phyloP scores from a whole-genome alignment of 306 rosid species.

The Luffa acutangula region DNA sequence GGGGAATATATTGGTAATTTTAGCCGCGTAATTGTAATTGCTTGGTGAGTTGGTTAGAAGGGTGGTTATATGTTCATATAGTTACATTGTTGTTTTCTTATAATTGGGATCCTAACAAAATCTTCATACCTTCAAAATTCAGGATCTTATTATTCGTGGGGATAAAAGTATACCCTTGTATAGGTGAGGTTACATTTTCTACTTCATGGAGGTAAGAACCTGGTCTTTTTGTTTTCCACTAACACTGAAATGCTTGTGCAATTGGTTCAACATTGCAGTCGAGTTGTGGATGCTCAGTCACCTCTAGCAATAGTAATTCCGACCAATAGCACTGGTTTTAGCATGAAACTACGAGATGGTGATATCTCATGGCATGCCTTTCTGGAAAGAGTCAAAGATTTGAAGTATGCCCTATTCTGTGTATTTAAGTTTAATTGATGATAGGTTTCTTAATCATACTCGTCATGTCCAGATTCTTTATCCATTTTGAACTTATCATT shows the following conservation, averaged over 20 bases:
- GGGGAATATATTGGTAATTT: neutral
- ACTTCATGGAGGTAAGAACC: neutral
- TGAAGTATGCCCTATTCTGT: conserved; percentile 38
- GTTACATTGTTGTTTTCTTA: neutral
- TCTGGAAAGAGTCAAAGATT: conserved; percentile 40
- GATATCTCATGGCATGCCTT: conserved; percentile 77
- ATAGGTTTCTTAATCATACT: neutral
- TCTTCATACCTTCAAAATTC: conserved; percentile 9
- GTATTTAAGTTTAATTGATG: neutral
- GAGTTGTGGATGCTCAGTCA: conserved; percentile 71
- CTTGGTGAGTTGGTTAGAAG: neutral
- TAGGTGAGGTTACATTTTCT: conserved; percentile 41
- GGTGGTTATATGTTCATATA: neutral
- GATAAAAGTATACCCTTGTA: conserved; percentile 74
- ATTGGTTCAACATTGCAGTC: conserved; percentile 51
- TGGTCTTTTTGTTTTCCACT: conserved; percentile 8
- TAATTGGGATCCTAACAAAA: neutral
- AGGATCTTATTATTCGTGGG: conserved; percentile 86
- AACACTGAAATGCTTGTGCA: conserved; percentile 17
- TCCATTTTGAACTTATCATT: neutral
- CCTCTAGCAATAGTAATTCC: conserved; percentile 73
- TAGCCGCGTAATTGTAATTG: neutral
- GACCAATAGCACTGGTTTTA: conserved; percentile 36
- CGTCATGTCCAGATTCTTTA: neutral
- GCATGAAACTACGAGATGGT: conserved; percentile 51